phyloP scores from a whole-genome alignment of 2,329 filamentous ascomycete species.

The Phoma sp. region DNA sequence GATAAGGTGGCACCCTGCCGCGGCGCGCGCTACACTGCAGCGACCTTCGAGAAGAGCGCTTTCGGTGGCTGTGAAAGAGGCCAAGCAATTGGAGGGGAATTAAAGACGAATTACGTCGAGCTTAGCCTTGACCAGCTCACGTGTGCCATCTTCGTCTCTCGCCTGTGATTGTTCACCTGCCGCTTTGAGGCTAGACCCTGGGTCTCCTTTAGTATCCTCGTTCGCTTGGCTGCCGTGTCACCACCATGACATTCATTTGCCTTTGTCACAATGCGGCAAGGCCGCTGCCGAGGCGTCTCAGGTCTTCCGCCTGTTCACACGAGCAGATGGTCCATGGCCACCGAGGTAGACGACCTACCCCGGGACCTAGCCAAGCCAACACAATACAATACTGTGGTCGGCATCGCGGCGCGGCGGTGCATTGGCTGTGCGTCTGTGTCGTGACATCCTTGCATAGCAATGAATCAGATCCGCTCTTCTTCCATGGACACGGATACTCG shows the following conservation, averaged over 20 bases:
- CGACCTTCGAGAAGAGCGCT: slow-evolving; percentile 12
- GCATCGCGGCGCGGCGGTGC: slow-evolving; percentile 4
- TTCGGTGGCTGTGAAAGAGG: slow-evolving; percentile 11
- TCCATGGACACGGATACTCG: slow-evolving; percentile 14
- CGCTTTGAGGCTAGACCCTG: slow-evolving; percentile 9
- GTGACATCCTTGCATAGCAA: slow-evolving; percentile 20
- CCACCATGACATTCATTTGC: slow-evolving; percentile 10
- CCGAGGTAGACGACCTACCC: slow-evolving; percentile 1
- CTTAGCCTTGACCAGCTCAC: slow-evolving; percentile 26
- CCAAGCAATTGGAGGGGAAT: slow-evolving; percentile 19
- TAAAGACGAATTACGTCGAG: slow-evolving; percentile 3
- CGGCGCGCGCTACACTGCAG: slow-evolving; percentile 11
- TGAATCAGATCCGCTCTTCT: slow-evolving; percentile 16
- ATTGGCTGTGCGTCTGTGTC: slow-evolving; percentile 13
- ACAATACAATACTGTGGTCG: slow-evolving; percentile 1
- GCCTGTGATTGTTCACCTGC: slow-evolving; percentile 20
- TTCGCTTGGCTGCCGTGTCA: slow-evolving; percentile 19
- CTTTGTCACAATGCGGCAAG: slow-evolving; percentile 22
- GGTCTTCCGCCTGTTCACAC: slow-evolving; percentile 8
- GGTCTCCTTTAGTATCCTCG: slow-evolving; percentile 1
- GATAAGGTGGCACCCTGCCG: slow-evolving; percentile 18
- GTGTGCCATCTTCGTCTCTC: slow-evolving; percentile 18
- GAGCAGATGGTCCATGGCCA: background rate
- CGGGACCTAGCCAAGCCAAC: slow-evolving; percentile 5
- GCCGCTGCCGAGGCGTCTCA: slow-evolving; percentile 24